phyloP scores from a whole-genome alignment of 106 monocot species.

The Iris macrosiphon region DNA sequence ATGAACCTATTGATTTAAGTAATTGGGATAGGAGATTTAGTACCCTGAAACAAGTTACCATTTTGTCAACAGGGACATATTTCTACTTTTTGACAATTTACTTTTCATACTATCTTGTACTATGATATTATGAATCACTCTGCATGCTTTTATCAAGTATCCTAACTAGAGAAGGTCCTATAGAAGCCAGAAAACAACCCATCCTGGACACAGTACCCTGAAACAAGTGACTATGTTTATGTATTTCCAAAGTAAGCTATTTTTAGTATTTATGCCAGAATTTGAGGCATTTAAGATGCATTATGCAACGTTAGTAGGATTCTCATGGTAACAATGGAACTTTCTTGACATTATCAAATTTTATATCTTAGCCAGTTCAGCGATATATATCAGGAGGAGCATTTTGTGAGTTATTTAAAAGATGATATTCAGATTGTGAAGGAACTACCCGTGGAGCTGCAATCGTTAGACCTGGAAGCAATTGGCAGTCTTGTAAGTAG shows the following conservation, averaged over 20 bases:
- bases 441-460: constrained; percentile 74
- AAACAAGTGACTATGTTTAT: no score
- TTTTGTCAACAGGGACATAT: no score
- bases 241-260: no score
- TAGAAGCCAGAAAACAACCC: background rate
- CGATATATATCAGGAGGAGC: constrained; percentile 96
- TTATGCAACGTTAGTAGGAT: background rate
- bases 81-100: no score
- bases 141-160: no score
- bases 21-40: no score
- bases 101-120: no score
- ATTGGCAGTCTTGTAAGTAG: constrained; percentile 92
- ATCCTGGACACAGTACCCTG: background rate
- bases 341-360: constrained; percentile 41
- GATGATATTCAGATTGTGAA: constrained; percentile 82
- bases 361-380: constrained; percentile 84
- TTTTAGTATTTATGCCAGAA: background rate
- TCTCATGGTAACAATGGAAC: background rate
- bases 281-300: background rate
- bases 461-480: constrained; percentile 83
- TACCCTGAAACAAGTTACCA: no score
- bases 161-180: background rate
- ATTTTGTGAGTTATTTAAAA: constrained; percentile 75
- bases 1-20: no score
- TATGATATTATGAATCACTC: no score